phyloP scores from a whole-genome alignment of 805 yeast species.

The Saturnispora ahearnii region DNA sequence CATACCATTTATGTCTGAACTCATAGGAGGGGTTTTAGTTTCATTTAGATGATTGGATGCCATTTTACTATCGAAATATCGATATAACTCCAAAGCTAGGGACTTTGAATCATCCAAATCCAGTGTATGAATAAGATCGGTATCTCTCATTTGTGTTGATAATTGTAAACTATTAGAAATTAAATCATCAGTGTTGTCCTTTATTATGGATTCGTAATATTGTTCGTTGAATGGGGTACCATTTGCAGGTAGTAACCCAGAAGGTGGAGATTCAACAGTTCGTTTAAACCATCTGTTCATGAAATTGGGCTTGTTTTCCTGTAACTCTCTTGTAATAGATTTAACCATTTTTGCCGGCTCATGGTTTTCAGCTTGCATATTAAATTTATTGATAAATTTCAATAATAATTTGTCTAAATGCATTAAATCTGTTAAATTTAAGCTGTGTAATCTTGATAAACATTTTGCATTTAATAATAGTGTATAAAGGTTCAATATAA shows the following conservation, averaged over 20 bases:
- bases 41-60: not conserved
- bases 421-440: not conserved
- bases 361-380: not conserved
- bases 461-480: not conserved
- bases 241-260: not conserved
- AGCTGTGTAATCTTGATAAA: not conserved
- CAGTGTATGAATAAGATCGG: not conserved
- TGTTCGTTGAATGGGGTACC: not conserved
- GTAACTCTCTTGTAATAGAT: too few relatives aligned
- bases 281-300: not conserved
- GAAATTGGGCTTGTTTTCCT: not conserved
- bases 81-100: not conserved
- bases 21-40: not conserved
- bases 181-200: not conserved
- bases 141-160: not conserved
- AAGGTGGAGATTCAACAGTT: not conserved
- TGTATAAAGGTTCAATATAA: constrained; percentile 3
- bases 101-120: not conserved
- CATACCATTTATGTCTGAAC: not conserved
- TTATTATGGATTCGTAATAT: not conserved
- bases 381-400: not conserved
- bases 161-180: not conserved
- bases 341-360: too few relatives aligned
- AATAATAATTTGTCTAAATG: not conserved
- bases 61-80: not conserved